Evolutionary conservation across 2,329 filamentous ascomycete genomes (phyloP), one percentile per base, ranked within the genome.

Genomic region (Epichloe coenophiala): DNA sequence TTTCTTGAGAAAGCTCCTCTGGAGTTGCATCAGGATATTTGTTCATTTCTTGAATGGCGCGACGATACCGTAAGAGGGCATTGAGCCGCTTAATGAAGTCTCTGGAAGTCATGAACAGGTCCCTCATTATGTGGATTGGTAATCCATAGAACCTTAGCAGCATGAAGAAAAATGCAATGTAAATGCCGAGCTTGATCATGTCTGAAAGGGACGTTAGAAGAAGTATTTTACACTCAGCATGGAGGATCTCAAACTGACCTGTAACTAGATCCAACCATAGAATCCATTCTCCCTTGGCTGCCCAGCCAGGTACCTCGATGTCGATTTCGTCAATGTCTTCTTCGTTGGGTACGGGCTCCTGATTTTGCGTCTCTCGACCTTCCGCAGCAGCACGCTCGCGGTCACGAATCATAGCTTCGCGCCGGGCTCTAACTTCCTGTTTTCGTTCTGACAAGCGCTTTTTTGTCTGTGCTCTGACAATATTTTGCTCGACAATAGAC

Each of bases 41-140:
- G 62, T 95, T 93, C 89, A 98, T 97, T 63, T 97, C 88, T 57
- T 85, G 79, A 3, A 95, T 89, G 2, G 93, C 93, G 60, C 88
- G 88, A 51, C 90, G 83, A 65, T 97, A 98, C 53, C 88, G 83
- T 56, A 95, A 71, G 57, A 96, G 86, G 57, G 95, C 90, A 55
- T 83, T 78, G n/a, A 97, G 80, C 11, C 91, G 79, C 69, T 93
- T 94, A 54, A 88, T 76, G 65, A 98, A 96, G 3, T 91, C 95
- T 48, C 90, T 80, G 47, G 91, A 84, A 0, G 93, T 97, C 70
- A 98, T 81, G 68, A 96, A 95, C 21, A 97, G 80, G 64, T 98
- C 93, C 50, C 93, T 79, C 71, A 98, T 86, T 52, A 98, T 97
- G 63, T 98, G 93, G 54, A 98, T 94, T 0, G 93, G 93, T 33